A percentile compares a stretch with the other conserved stretches of the same genome.
Evolutionary conservation across 2,329 filamentous ascomycete species (phyloP).

Genomic region (Didymellaceae sp.): DNA sequence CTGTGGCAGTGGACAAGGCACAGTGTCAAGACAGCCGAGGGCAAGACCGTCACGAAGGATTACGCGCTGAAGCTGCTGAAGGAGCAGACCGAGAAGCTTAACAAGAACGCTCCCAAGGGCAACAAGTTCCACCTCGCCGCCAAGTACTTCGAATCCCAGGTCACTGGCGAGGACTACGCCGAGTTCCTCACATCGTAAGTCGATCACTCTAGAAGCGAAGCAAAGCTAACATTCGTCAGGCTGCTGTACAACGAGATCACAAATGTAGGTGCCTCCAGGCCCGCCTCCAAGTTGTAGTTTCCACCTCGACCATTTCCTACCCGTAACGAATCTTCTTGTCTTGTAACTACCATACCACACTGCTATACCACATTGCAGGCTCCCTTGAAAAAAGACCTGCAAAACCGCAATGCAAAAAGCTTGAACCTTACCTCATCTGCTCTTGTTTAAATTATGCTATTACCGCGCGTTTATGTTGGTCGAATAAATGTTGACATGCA

Average conservation of each 20-base stretch:
- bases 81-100: slow-evolving; percentile 80
- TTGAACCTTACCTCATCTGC: not conserved
- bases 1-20: slow-evolving; percentile 94
- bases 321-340: slow-evolving; percentile 5
- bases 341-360: slow-evolving; percentile 19
- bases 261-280: slow-evolving; percentile 69
- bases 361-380: slow-evolving; percentile 4
- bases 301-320: not conserved
- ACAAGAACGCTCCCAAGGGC: slow-evolving; percentile 76
- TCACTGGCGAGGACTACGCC: slow-evolving; percentile 96
- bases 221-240: slow-evolving; percentile 53
- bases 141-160: slow-evolving; percentile 90
- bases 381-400: slow-evolving; percentile 2
- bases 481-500: not conserved
- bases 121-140: slow-evolving; percentile 92
- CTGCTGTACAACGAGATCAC: slow-evolving; percentile 90
- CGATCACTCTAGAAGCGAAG: not conserved
- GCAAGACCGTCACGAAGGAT: slow-evolving; percentile 90
- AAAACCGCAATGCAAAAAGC: slow-evolving; percentile 12
- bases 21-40: slow-evolving; percentile 77
- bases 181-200: slow-evolving; percentile 89
- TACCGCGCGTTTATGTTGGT: no score
- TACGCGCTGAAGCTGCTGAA: slow-evolving; percentile 86
- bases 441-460: not conserved
- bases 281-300: slow-evolving; percentile 55